These are phyloP conservation scores for Eurotiales sp. DNA, from an alignment of 2,329 filamentous ascomycete genomes.

Conservation along the genomic window DNA sequence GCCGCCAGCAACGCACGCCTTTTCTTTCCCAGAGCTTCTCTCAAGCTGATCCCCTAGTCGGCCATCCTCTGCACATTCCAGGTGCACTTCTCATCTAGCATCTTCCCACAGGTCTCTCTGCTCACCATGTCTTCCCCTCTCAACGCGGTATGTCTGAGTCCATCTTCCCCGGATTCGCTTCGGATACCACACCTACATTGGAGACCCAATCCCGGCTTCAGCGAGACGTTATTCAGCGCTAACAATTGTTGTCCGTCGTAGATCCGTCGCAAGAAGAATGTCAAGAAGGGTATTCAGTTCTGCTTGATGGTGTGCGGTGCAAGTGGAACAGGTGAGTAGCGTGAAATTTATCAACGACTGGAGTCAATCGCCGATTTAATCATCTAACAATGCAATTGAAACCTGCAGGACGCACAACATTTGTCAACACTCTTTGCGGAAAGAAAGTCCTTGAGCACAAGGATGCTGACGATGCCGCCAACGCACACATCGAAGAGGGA, in stretches of 20 bases:
- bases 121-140: conserved; percentile 52
- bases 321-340: conserved; percentile 81
- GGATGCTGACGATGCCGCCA: conserved; percentile 84
- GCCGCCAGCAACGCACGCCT: conserved; percentile 16
- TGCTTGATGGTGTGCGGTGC: conserved; percentile 99
- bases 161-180: conserved; percentile 13
- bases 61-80: conserved; percentile 7
- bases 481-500: conserved; percentile 89
- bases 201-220: background rate
- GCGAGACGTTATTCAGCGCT: too few species aligned
- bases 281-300: conserved; percentile 99
- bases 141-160: conserved; percentile 46
- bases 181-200: background rate
- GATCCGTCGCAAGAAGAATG: conserved; percentile 99
- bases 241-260: conserved; percentile 45
- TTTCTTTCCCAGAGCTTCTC: conserved; percentile 16
- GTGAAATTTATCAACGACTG: conserved; percentile 5
- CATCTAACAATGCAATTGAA: background rate
- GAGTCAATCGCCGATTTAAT: background rate
- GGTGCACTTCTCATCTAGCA: background rate
- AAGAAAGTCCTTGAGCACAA: conserved; percentile 87
- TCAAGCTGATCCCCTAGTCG: background rate
- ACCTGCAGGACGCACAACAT: conserved; percentile 81
- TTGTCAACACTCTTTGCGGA: conserved; percentile 98
- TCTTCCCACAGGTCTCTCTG: conserved; percentile 1